Evolutionary conservation across 2,329 filamentous ascomycete genomes (phyloP), one percentile per base, ranked within the genome.

Genomic region (Stylonectria norvegica): DNA sequence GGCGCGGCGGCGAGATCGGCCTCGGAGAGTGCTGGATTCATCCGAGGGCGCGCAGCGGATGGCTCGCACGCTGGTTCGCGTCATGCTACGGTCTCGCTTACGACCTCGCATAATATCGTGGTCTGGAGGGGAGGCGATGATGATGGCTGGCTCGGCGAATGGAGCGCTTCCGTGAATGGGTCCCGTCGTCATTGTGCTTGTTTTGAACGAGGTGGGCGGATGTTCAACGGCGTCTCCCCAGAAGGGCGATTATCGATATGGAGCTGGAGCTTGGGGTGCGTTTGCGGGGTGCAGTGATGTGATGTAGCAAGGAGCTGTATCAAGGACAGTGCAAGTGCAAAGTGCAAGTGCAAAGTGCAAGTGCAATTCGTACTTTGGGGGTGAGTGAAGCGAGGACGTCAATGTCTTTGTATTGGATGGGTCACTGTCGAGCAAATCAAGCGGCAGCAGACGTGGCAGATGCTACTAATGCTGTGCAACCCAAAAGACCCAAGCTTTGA

Each of bases 11-110:
- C 64, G 65, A 37, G 67, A 68, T 28, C 67, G 63, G 29, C 67
- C 67, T 37, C 67, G 63, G 20, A 70, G 59, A 5, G 64, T 70
- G 62, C 67, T 69, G 14, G 66, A 67, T 36, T 69, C 67, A 20
- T 69, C 65, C 5, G 64, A 48, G 17, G 55, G 52, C 10, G 55
- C 47, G 30, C 47, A 49, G 22, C 62, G 62, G 31, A 62, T 52
- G 31, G 59, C 49, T 36, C 59, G 58, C 36, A 61, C 50, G 40
- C 52, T 56, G 22, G 57, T 46, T 25, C 64, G 59, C 30, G 59
- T 64, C 23, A 59, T 57, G 53, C 64, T 68, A 42, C 67, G 62
- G 42, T 65, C 62, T 45, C 66, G 60, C 50, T 62, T 69, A 44
- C 67, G 66, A 20, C 67, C 67, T 42, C 67, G 60, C 20, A 55